Percentiles rank a stretch among this genome's conserved stretches.
phyloP scores from a whole-genome alignment of 2,329 filamentous ascomycete genomes.

The Ophiocordyceps camponoti-leonardi region DNA sequence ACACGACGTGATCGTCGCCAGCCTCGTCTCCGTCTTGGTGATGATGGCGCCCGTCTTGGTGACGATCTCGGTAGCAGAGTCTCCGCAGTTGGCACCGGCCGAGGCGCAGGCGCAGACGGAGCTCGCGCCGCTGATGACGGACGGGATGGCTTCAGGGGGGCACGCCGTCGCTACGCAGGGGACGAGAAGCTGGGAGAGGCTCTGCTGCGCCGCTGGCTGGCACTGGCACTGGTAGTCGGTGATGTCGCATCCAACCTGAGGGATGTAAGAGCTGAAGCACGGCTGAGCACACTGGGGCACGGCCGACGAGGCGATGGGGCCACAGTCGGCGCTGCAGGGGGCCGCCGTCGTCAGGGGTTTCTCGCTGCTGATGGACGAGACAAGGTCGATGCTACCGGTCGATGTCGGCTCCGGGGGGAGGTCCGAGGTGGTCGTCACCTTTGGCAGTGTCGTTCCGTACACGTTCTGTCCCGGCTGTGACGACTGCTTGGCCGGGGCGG shows the following conservation, averaged over 20 bases:
- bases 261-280: constrained; percentile 11
- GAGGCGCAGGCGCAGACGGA: constrained; percentile 8
- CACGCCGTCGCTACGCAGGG: constrained; percentile 13
- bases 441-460: not conserved
- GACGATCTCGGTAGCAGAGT: too few species aligned
- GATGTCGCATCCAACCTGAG: constrained; percentile 9
- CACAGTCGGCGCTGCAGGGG: constrained; percentile 7
- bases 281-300: constrained; percentile 10
- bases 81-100: constrained; percentile 2
- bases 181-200: constrained; percentile 8
- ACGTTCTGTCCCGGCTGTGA: not conserved
- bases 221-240: constrained; percentile 13
- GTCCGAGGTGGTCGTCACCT: not conserved
- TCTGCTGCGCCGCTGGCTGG: constrained; percentile 7
- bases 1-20: not conserved
- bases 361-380: not conserved
- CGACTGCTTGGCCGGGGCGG: not conserved
- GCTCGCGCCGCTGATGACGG: constrained; percentile 10
- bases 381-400: not conserved
- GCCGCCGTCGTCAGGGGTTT: not conserved
- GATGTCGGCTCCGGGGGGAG: not conserved
- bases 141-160: constrained; percentile 6
- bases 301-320: constrained; percentile 9
- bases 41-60: too few species aligned
- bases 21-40: not conserved